Base-by-base conservation (phyloP, 2,329 filamentous ascomycete species). In the Ascochyta viciae-villosae region DNA sequence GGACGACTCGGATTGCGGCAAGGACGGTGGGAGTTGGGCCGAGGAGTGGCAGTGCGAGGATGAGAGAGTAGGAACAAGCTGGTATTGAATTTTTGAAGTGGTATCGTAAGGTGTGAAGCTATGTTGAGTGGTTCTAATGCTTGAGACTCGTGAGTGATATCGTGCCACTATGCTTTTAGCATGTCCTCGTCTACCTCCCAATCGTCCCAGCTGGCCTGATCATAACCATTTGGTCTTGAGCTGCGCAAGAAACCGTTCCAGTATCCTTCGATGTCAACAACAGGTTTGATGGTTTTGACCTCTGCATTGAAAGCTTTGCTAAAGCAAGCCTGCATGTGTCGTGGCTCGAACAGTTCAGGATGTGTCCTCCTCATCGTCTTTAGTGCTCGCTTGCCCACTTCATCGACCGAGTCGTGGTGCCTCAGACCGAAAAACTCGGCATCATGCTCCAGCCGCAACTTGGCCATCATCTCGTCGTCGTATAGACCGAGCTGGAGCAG, bases 341-440 rank as follows among this genome's bases (percentile, higher is more conserved):
- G 70, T 24, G 80, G 71, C 26, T 77, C 75, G 57, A 87, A 85
- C n/a, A 88, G 71, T 24, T 83, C 80, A 0, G 84, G 83, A 64
- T 82, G 83, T 7, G 78, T 77, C 35, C 73, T 68, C 50, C 81
- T 78, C 83, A 88, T 82, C 26, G 79, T 80, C 53, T 78, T 80
- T 60, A 89, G 70, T 7, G 85, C 85, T 1, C 83, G 81, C 41
- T 82, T 83, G 0, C 85, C 86, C 34, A 89, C 86, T 41, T 87
- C 84, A 53, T 89, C 87, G 1, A 89, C 86, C 58, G 85, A 88
- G 65, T 89, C 83, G 43, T 82, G 80, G 63, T 89, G 86, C 3
- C 84, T 75, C 47, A 89, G 68, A 6, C 77, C 74, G 26, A 87
- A 82, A 64, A 89, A 88, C 1, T 83, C 81, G 0, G 76, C 69